These are phyloP conservation scores for Tylopilus subfusipes DNA, from an alignment of 768 basidiomycete species.

Conservation along the genomic window DNA sequence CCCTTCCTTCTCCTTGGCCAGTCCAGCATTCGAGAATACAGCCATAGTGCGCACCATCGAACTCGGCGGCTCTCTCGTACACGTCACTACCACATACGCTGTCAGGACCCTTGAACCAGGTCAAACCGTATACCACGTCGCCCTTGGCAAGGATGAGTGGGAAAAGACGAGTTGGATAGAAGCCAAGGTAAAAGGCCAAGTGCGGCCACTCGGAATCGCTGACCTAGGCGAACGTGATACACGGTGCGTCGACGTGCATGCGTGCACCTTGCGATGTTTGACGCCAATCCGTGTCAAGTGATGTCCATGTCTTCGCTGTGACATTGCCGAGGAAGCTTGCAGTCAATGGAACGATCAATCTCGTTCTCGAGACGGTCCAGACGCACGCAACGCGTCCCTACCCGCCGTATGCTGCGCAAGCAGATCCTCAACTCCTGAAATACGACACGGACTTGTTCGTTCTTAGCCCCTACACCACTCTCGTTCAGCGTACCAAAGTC, in stretches of 20 bases:
- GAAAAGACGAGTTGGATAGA: constrained; percentile 73
- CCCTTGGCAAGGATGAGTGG: constrained; percentile 60
- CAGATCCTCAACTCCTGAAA: constrained; percentile 74
- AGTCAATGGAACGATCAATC: constrained; percentile 59
- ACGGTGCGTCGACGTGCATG: constrained; percentile 42
- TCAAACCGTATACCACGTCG: constrained; percentile 63
- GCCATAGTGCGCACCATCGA: constrained; percentile 87
- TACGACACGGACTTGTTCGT: constrained; percentile 77
- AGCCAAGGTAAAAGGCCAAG: constrained; percentile 73
- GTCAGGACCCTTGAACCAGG: constrained; percentile 66
- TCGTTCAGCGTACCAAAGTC: constrained; percentile 83
- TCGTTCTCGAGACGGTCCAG: constrained; percentile 76
- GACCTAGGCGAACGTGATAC: constrained; percentile 46
- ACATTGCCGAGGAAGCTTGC: constrained; percentile 58
- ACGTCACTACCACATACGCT: constrained; percentile 86
- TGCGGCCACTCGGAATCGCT: constrained; percentile 46
- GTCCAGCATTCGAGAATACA: constrained; percentile 77
- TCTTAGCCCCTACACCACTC: constrained; percentile 77
- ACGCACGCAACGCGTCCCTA: constrained; percentile 76
- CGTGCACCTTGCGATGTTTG: constrained; percentile 5
- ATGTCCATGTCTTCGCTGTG: constrained; percentile 56
- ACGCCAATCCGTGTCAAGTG: constrained; percentile 33
- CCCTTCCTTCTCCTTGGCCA: constrained; percentile 38
- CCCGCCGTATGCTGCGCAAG: constrained; percentile 70
- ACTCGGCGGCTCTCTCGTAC: constrained; percentile 83